These are phyloP conservation scores for Claviceps maximensis DNA, from an alignment of 2,329 filamentous ascomycete genomes.

Conservation along the genomic window DNA sequence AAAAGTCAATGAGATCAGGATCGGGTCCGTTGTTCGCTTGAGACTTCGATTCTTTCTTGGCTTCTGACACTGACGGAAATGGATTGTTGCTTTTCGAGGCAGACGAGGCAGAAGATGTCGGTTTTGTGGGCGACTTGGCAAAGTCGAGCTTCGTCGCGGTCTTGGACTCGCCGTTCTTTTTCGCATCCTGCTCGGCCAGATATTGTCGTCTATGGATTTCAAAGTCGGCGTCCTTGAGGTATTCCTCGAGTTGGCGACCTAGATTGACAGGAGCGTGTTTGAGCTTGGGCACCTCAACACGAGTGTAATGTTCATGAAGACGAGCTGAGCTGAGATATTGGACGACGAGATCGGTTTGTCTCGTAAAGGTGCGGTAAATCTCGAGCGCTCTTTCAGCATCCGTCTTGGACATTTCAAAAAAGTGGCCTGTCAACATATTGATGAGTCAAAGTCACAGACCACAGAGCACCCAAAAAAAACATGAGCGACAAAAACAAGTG, in stretches of 20 bases:
- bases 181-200: slow-evolving; percentile 69
- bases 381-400: slow-evolving; percentile 85
- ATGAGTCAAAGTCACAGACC: slow-evolving; percentile 2
- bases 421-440: slow-evolving; percentile 53
- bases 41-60: slow-evolving; percentile 28
- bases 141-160: slow-evolving; percentile 19
- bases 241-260: slow-evolving; percentile 81
- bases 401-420: slow-evolving; percentile 93
- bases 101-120: slow-evolving; percentile 22
- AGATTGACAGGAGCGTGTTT: slow-evolving; percentile 94
- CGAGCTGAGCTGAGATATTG: slow-evolving; percentile 77
- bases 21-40: slow-evolving; percentile 48
- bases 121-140: slow-evolving; percentile 16
- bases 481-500: neutral
- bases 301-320: slow-evolving; percentile 81
- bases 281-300: slow-evolving; percentile 88
- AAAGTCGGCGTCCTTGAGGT: slow-evolving; percentile 88
- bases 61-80: slow-evolving; percentile 25
- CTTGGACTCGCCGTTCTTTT: slow-evolving; percentile 35
- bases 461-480: slow-evolving; percentile 4
- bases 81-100: slow-evolving; percentile 25
- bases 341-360: slow-evolving; percentile 85
- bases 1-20: slow-evolving; percentile 84
- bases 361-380: slow-evolving; percentile 86
- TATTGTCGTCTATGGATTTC: slow-evolving; percentile 89